Evolutionary conservation across 1,284 basidiomycete genomes (phyloP).

Genomic region (Flammula alnicola): DNA sequence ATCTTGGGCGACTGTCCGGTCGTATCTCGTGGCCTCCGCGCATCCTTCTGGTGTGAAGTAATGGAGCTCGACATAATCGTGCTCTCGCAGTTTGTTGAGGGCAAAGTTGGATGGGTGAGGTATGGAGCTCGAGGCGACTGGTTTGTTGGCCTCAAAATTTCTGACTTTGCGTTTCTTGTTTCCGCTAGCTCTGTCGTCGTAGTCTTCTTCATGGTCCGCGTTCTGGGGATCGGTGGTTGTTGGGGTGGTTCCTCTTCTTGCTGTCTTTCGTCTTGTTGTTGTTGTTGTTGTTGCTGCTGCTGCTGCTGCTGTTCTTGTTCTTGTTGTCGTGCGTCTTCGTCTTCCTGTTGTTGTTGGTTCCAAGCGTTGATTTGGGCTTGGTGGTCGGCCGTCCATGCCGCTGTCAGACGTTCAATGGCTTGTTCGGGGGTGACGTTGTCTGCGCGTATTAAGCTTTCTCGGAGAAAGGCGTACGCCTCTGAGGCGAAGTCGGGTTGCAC

Average conservation of each 20-base stretch:
- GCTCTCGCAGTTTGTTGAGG: slow-evolving; percentile 1
- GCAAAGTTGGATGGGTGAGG: slow-evolving; percentile 8
- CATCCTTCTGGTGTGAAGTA: slow-evolving; percentile 34
- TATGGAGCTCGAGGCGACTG: neutral
- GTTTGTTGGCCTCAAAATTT: slow-evolving; percentile 3
- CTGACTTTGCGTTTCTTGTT: slow-evolving; percentile 17
- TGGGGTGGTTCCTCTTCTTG: neutral
- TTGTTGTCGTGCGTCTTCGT: neutral
- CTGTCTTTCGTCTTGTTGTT: neutral
- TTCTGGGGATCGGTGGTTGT: neutral
- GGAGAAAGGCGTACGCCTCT: neutral
- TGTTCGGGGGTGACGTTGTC: neutral
- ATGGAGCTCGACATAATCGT: slow-evolving; percentile 31
- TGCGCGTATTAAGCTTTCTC: neutral
- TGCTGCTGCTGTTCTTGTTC: neutral
- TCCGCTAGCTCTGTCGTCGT: too few species aligned
- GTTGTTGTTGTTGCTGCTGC: neutral
- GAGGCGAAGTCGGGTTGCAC: neutral
- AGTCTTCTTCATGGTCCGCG: too few species aligned
- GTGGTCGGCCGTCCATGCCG: slow-evolving; percentile 1
- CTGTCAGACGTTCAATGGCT: neutral
- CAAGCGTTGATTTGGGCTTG: neutral
- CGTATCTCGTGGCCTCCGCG: slow-evolving; percentile 20
- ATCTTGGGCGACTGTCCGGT: slow-evolving; percentile 9
- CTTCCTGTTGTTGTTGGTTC: slow-evolving; percentile 6